Conservation (phyloP, 257 asterid species). For the Fraxinus americana region DNA sequence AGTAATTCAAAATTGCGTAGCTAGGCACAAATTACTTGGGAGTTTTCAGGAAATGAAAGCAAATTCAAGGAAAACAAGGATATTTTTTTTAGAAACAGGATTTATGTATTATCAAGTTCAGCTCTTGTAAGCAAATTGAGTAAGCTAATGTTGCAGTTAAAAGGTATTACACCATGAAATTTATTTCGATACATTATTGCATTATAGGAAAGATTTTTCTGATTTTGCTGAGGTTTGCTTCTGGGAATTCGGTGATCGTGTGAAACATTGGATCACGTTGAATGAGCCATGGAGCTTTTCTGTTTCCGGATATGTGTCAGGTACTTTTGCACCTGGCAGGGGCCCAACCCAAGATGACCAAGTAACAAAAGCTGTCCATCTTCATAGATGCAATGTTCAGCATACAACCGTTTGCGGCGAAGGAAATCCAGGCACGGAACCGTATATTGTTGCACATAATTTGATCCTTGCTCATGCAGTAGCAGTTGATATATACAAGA, state of each 20-base stretch:
- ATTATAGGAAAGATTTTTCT: neutral
- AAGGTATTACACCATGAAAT: too few relatives aligned
- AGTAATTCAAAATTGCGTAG: neutral
- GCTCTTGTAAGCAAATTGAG: too few relatives aligned
- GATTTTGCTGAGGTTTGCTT: neutral
- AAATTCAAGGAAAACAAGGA: too few relatives aligned
- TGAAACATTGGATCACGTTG: slow-evolving; percentile 20
- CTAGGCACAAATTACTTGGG: too few relatives aligned
- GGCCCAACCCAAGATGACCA: slow-evolving; percentile 16
- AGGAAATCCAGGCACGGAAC: slow-evolving; percentile 40
- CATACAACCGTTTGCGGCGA: neutral
- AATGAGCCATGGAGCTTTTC: slow-evolving; percentile 44
- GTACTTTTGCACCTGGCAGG: slow-evolving; percentile 32
- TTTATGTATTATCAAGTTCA: too few relatives aligned
- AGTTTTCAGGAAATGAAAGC: too few relatives aligned
- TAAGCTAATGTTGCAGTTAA: too few relatives aligned
- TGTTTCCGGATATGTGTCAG: slow-evolving; percentile 22
- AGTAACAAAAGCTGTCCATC: neutral
- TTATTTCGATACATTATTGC: too few relatives aligned
- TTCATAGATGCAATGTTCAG: neutral
- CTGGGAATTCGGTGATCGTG: neutral
- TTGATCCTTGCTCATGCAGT: slow-evolving; percentile 37
- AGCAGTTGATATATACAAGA: slow-evolving; percentile 23
- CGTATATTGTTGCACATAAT: slow-evolving; percentile 39
- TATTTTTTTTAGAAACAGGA: too few relatives aligned